phyloP scores from a whole-genome alignment of 805 yeast species.

The Kockiozyma suomiensis region DNA sequence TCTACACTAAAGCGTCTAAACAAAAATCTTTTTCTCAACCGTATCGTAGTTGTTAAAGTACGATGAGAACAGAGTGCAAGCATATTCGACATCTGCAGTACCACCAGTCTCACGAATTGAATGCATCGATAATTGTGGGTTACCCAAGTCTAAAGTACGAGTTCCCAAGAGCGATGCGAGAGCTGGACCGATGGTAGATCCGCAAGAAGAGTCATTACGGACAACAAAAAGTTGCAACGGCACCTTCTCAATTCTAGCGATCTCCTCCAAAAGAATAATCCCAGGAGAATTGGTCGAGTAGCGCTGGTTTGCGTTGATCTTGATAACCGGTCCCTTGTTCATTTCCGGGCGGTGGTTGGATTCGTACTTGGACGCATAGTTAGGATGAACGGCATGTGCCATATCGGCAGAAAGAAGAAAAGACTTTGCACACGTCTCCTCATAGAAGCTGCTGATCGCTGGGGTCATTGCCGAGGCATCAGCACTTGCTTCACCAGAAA shows the following conservation, averaged over 20 bases:
- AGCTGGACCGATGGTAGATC: conserved; percentile 95
- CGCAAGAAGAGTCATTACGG: conserved; percentile 90
- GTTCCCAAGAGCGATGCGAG: conserved; percentile 64
- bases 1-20: conserved; percentile 6
- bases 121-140: conserved; percentile 84
- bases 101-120: conserved; percentile 82
- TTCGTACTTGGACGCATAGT: conserved; percentile 78
- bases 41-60: conserved; percentile 67
- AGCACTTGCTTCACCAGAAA: conserved; percentile 39
- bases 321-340: conserved; percentile 90
- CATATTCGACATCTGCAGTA: conserved; percentile 71
- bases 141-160: conserved; percentile 64
- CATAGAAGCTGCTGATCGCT: conserved; percentile 10
- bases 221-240: conserved; percentile 94
- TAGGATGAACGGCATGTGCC: conserved; percentile 97
- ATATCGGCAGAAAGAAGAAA: conserved; percentile 91
- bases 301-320: conserved; percentile 91
- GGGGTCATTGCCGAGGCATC: conserved; percentile 33
- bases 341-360: conserved; percentile 73
- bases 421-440: conserved; percentile 54
- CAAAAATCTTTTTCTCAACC: conserved; percentile 39
- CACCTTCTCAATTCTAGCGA: conserved; percentile 68
- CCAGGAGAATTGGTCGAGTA: conserved; percentile 95
- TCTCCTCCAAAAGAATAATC: conserved; percentile 68
- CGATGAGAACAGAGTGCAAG: conserved; percentile 65